A percentile compares a stretch with the other conserved stretches of the same genome.
phyloP scores from a whole-genome alignment of 345 rosid species.

The Microcos paniculata region DNA sequence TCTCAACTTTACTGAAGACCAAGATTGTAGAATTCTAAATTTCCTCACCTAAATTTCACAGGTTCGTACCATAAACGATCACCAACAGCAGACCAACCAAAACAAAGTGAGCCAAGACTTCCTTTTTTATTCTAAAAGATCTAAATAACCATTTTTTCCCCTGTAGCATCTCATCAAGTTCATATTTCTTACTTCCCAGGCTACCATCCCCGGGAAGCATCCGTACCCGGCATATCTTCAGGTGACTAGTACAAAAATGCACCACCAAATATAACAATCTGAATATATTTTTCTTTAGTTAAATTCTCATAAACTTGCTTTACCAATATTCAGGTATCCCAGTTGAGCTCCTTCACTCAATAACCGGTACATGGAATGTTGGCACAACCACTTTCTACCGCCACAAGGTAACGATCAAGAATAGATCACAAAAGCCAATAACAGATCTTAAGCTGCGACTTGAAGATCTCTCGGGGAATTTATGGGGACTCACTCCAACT shows the following conservation, averaged over 20 bases:
- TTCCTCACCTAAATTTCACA: conserved; percentile 17
- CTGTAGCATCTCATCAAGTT: not conserved
- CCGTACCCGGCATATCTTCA: conserved; percentile 29
- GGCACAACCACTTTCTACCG: conserved; percentile 51
- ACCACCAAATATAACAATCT: not conserved
- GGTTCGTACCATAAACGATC: conserved; percentile 27
- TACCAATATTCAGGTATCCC: conserved; percentile 27
- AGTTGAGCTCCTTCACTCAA: conserved; percentile 60
- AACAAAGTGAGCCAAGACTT: not conserved
- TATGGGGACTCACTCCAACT: conserved; percentile 64
- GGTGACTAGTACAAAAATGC: conserved; percentile 19
- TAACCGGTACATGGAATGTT: conserved; percentile 55
- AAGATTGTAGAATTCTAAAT: not conserved
- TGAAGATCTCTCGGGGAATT: conserved; percentile 54
- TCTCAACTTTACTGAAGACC: not conserved
- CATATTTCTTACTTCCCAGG: too few relatives aligned
- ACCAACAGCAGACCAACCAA: conserved; percentile 13
- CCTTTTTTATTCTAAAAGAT: too few relatives aligned
- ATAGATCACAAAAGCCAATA: conserved; percentile 48
- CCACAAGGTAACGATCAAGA: conserved; percentile 72
- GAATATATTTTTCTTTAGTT: not conserved
- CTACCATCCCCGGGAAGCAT: conserved; percentile 25
- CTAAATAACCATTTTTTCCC: not conserved
- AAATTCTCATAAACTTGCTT: not conserved
- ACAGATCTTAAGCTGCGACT: conserved; percentile 45